Evolutionary conservation across 768 basidiomycete genomes (phyloP), one percentile per base, ranked within the genome.

Genomic region (Amanita phalloides): DNA sequence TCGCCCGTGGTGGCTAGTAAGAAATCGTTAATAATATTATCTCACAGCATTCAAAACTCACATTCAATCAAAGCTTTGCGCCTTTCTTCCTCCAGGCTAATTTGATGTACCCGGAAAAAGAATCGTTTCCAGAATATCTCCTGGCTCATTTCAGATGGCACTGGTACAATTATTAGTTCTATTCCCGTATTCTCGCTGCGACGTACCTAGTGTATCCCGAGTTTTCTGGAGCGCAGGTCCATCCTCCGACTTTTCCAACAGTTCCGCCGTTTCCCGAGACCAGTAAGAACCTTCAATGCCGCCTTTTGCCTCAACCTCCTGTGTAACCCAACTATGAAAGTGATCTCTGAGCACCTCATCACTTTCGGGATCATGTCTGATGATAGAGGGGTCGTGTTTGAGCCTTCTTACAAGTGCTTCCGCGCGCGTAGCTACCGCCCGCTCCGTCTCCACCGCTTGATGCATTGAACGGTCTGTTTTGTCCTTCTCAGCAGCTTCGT

Each of bases 61-160:
- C 91, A 81, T 71, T 81, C 76, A 32, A 94, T 68, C 32, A 94
- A 67, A 30, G 80, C 81, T 63, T 86, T 88, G 53, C 92, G 79
- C 54, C 82, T 81, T 59, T 78, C 80, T 62, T 89, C 86, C 56
- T 91, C 88, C n/a, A 68, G 62, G 48, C 81, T 76, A 53, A 92
- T 89, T 60, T 91, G 90, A 63, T 88, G 71, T 17, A 80, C 77
- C 9, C 92, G 78, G 78, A 93, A 96, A 70, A 92, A 93, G 68
- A 89, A 95, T 6, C 92, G 78, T 36, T 75, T 75, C 92, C 92
- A 95, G 66, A 94, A 96, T 11, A 70, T 70, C 42, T 80, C 76
- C 47, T 74, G 73, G 1, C 76, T 72, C 64, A 91, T 68, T 47
- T 72, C 71, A 9, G 76, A 72, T 1, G 90, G 88, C 2, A 90